A percentile compares a stretch with the other conserved stretches of the same genome.
Conservation (phyloP, 257 asterid species). For the Nicotiana noctiflora region DNA sequence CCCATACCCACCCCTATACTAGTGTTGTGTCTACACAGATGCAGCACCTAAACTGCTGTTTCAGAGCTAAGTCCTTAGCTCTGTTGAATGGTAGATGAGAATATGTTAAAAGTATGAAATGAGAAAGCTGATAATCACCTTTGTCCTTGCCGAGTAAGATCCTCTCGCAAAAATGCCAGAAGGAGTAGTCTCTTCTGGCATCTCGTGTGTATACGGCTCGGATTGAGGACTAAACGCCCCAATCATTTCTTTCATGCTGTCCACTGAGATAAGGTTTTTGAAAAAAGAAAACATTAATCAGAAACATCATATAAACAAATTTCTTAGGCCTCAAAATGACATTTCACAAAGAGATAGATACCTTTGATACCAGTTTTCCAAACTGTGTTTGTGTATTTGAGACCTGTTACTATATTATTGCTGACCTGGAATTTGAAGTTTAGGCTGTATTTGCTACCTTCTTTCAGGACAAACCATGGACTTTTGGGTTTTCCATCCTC, state of each 20-base stretch:
- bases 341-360: conserved; percentile 8
- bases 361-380: conserved; percentile 80
- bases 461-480: conserved; percentile 67
- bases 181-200: conserved; percentile 95
- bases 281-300: conserved; percentile 2
- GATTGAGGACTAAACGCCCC: conserved; percentile 97
- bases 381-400: conserved; percentile 58
- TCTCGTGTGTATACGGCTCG: conserved; percentile 75
- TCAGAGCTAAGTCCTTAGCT: neutral
- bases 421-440: conserved; percentile 51
- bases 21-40: too few species aligned
- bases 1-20: too few species aligned
- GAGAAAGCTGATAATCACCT: conserved; percentile 31
- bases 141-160: conserved; percentile 81
- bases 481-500: conserved; percentile 55
- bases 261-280: conserved; percentile 41
- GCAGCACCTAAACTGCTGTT: too few species aligned
- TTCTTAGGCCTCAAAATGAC: neutral
- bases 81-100: neutral
- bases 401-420: conserved; percentile 68
- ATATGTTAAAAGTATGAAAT: neutral
- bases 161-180: conserved; percentile 93
- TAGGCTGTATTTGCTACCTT: conserved; percentile 57
- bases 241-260: conserved; percentile 85
- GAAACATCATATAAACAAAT: neutral